Evolutionary conservation across 768 basidiomycete genomes (phyloP), one percentile per base, ranked within the genome.

Genomic region (Solioccasus polychromus): DNA sequence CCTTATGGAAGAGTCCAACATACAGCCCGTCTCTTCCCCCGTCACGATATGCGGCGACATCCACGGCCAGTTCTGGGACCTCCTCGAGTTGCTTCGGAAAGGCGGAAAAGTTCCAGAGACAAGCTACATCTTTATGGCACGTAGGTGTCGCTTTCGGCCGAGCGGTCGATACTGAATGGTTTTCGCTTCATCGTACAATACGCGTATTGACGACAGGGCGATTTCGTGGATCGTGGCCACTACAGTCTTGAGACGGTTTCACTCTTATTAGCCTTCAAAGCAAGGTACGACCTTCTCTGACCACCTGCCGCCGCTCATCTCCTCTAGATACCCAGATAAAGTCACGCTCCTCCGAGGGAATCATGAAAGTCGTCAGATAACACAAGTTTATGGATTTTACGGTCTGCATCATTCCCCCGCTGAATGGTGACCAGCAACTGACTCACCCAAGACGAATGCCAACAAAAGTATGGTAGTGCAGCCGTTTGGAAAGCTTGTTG

Each of bases 311-410:
- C 20, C 17, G 46, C 45, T 55, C 36, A 58, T 35, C 35, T 45
- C 19, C 35, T 35, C 11, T 59, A 92, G 92, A 62, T 95, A 94
- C 66, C 94, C 95, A 14, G 91, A 96, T 67, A 82, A 82, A 57
- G 88, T 98, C 45, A 94, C 91, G 3, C 71, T 97, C 2, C 75
- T 98, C 12, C 78, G 95, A 25, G 94, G 95, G 30, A 98, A 98
- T 67, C 95, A 98, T 63, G 95, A 97, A 66, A 93, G 90, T 57
- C 73, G 95, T 51, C 95, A 98, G 66, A 98, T 98, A 56, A 98
- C 95, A 4, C 95, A 98, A 59, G 95, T 93, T 2, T 97, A 97
- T 48, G 95, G 94, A n/a, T 97, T 96, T 66, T 97, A 96, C 61
- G 93, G 93, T 93, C 8, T 14, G 48, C 28, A 8, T 32, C 23